Conservation (phyloP, 2,329 filamentous ascomycete species). For the Botrytis galanthina region DNA sequence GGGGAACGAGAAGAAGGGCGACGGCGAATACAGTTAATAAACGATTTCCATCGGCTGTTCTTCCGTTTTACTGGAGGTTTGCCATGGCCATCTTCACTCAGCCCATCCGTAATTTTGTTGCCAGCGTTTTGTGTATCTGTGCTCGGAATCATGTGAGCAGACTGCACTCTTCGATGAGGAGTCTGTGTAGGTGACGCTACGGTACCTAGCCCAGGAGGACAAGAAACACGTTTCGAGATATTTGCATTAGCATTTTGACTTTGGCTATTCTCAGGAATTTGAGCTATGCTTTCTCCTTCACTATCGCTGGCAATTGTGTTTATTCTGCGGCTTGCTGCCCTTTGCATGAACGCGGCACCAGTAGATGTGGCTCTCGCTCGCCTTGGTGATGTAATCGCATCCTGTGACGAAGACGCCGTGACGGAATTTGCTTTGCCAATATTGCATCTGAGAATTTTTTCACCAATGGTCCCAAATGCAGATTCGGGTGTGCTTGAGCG, state of each 20-base stretch:
- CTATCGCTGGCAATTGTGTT: conserved; percentile 34
- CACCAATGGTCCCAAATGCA: conserved; percentile 24
- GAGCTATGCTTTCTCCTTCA: conserved; percentile 29
- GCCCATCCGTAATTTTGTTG: conserved; percentile 4
- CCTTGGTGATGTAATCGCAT: conserved; percentile 37
- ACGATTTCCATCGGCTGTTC: conserved; percentile 32
- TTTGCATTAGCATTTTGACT: not conserved
- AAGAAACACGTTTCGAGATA: conserved; percentile 18
- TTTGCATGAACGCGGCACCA: conserved; percentile 48
- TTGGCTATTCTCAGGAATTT: conserved; percentile 16
- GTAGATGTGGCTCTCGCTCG: conserved; percentile 46
- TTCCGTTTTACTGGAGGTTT: conserved; percentile 27
- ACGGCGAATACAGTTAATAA: conserved; percentile 34
- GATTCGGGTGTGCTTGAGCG: conserved; percentile 32
- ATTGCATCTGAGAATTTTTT: conserved; percentile 30
- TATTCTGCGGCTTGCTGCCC: conserved; percentile 31
- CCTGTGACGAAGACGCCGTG: conserved; percentile 21
- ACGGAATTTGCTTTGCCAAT: conserved; percentile 25
- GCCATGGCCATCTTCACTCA: conserved; percentile 9
- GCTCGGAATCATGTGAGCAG: conserved; percentile 28
- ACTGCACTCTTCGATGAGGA: conserved; percentile 30
- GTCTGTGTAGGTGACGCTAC: conserved; percentile 26
- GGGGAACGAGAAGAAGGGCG: conserved; percentile 19
- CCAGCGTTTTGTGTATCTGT: not conserved
- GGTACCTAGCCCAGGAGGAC: conserved; percentile 28